Percentiles rank a stretch among this genome's conserved stretches.
Conservation (phyloP, 345 rosid species). For the Eucalyptus grandis region DNA sequence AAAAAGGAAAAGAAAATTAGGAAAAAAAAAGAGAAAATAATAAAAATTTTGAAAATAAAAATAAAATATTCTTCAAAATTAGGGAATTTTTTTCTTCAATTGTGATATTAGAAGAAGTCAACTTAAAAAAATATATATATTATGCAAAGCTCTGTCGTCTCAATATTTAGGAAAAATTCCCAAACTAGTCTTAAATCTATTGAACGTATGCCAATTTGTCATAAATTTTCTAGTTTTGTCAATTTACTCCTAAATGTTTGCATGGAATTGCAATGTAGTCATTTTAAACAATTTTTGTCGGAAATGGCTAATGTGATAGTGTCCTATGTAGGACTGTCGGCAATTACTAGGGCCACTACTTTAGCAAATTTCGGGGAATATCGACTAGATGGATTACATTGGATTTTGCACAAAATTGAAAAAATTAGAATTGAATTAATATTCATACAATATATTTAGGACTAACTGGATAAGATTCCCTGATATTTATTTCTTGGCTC, state of each 20-base stretch:
- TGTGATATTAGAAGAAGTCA: background rate
- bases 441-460: rapidly evolving
- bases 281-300: rapidly evolving
- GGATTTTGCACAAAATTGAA: background rate
- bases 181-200: background rate
- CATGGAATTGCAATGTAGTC: background rate
- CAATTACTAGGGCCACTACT: background rate
- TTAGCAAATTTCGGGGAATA: background rate
- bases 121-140: background rate
- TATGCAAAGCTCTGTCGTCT: background rate
- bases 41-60: too few relatives aligned
- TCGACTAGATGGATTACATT: background rate
- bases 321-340: background rate
- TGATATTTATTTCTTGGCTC: background rate
- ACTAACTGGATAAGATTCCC: background rate
- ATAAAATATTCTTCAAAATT: too few relatives aligned
- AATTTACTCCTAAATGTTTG: background rate
- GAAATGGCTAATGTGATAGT: background rate
- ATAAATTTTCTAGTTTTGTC: background rate
- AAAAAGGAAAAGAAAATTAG: too few relatives aligned
- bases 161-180: background rate
- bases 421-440: background rate
- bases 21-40: too few relatives aligned
- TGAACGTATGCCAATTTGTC: too few relatives aligned
- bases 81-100: background rate